Percentiles rank a stretch among this genome's conserved stretches.
phyloP scores from a whole-genome alignment of 2,329 filamentous ascomycete species.

The Colletotrichum sublineola region DNA sequence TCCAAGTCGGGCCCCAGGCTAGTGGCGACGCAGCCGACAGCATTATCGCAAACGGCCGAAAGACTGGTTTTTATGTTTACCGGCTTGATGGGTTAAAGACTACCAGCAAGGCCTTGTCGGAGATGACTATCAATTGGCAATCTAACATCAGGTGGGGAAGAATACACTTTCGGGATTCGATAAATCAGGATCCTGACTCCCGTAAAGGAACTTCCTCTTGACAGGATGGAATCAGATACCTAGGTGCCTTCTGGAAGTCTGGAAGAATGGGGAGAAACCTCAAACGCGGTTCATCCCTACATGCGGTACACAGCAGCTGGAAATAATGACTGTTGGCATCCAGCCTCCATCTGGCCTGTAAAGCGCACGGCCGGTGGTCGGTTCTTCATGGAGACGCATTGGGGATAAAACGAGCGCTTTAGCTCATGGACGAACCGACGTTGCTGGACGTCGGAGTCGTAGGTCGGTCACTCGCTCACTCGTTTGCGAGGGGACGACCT shows the following conservation, averaged over 20 bases:
- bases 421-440: constrained; percentile 10
- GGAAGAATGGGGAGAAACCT: constrained; percentile 15
- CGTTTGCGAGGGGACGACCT: constrained; percentile 1
- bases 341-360: constrained; percentile 6
- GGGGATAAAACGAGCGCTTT: background rate
- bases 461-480: background rate
- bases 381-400: background rate
- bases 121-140: constrained; percentile 2
- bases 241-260: constrained; percentile 26
- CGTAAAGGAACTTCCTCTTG: background rate
- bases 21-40: constrained; percentile 13
- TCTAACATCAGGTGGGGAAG: background rate
- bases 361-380: background rate
- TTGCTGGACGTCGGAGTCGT: constrained; percentile 1
- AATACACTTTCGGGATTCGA: background rate
- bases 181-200: background rate
- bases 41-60: constrained; percentile 27
- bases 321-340: background rate
- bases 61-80: background rate
- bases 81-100: constrained; percentile 7
- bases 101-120: background rate
- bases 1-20: constrained; percentile 14
- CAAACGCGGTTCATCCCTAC: constrained; percentile 21
- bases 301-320: background rate
- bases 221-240: background rate